Evolutionary conservation across 2,329 filamentous ascomycete genomes (phyloP).

Genomic region (Penicillium crustosum): DNA sequence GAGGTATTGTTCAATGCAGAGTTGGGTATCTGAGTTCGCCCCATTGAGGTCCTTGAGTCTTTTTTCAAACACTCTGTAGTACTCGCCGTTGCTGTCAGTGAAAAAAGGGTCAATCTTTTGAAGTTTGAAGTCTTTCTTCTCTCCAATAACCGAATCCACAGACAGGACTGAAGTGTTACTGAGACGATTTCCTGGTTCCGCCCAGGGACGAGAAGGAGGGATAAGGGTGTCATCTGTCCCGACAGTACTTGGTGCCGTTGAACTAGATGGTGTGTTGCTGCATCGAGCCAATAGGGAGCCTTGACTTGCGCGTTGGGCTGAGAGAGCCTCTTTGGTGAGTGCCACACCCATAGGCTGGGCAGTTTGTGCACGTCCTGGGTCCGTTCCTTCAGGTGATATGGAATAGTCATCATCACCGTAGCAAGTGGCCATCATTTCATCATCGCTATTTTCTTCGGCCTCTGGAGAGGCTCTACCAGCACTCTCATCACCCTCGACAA

Average conservation of each 20-base stretch:
- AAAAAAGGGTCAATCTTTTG: constrained; percentile 69
- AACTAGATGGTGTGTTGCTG: constrained; percentile 27
- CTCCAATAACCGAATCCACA: constrained; percentile 58
- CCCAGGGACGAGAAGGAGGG: constrained; percentile 31
- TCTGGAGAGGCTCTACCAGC: constrained; percentile 31
- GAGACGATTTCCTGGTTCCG: constrained; percentile 34
- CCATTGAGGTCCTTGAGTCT: constrained; percentile 57
- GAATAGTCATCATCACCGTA: constrained; percentile 45
- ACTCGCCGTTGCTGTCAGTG: constrained; percentile 63
- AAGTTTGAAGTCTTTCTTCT: constrained; percentile 61
- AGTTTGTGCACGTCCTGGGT: constrained; percentile 28
- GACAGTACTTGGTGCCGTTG: constrained; percentile 26
- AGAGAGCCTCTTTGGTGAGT: constrained; percentile 20
- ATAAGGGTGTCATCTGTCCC: constrained; percentile 36
- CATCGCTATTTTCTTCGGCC: constrained; percentile 38
- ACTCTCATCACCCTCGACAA: constrained; percentile 32
- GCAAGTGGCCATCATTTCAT: constrained; percentile 38
- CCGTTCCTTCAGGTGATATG: constrained; percentile 36
- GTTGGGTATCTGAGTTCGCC: constrained; percentile 56
- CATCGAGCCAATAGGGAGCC: constrained; percentile 22
- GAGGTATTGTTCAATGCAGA: constrained; percentile 66
- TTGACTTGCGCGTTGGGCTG: constrained; percentile 31
- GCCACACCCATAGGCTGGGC: constrained; percentile 10
- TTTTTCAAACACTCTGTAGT: constrained; percentile 59
- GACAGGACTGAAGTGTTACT: constrained; percentile 52